phyloP scores from a whole-genome alignment of 495 filamentous ascomycete species.

The Penicillium cataractarum region DNA sequence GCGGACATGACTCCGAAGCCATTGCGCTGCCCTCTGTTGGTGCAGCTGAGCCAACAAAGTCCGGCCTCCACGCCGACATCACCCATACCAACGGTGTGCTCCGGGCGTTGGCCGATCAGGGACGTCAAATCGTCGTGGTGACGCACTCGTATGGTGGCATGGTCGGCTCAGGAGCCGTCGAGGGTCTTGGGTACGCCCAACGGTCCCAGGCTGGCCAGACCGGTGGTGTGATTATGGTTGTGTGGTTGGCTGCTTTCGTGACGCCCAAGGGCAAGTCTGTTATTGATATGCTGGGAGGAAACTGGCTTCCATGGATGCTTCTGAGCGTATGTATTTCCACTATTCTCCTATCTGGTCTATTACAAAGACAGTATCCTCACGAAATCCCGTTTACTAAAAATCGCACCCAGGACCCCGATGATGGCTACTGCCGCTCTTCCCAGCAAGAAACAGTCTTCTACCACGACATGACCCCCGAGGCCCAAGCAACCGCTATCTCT shows the following conservation, averaged over 20 bases:
- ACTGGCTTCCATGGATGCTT: constrained; percentile 28
- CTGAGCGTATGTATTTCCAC: constrained; percentile 12
- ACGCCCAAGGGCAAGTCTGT: constrained; percentile 29
- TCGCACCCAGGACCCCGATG: constrained; percentile 12
- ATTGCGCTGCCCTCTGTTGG: constrained; percentile 1
- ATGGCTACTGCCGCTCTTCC: constrained; percentile 23
- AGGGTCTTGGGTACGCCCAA: constrained; percentile 40
- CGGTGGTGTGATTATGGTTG: constrained; percentile 46
- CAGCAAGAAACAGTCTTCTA: constrained; percentile 23
- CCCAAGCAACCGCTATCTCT: constrained; percentile 21
- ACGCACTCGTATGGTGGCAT: constrained; percentile 47
- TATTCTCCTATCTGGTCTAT: background rate
- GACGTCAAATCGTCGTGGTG: constrained; percentile 35
- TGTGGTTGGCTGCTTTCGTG: constrained; percentile 43
- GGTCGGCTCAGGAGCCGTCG: constrained; percentile 44
- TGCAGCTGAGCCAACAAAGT: background rate
- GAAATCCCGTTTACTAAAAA: background rate
- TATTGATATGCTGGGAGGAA: constrained; percentile 24
- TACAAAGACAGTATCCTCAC: background rate
- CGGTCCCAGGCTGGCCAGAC: constrained; percentile 30
- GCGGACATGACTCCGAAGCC: constrained; percentile 2
- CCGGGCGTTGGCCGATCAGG: background rate
- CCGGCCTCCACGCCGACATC: background rate
- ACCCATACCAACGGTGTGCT: background rate
- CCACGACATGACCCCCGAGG: constrained; percentile 30